These are phyloP conservation scores for Pisolithus thermaeus DNA, from an alignment of 1,284 basidiomycete genomes.

Conservation along the genomic window DNA sequence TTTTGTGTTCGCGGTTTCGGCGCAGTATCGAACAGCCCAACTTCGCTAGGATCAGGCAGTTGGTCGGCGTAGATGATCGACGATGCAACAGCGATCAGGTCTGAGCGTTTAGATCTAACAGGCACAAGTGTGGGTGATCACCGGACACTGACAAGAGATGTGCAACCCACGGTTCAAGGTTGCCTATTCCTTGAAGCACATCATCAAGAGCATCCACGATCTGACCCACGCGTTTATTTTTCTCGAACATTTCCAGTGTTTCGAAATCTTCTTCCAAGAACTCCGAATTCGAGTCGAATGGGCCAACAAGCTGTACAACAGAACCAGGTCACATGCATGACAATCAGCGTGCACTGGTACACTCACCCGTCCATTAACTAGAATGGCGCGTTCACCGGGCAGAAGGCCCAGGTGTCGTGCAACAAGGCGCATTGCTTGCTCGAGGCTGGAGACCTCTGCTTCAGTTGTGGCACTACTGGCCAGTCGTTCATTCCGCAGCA, in stretches of 20 bases:
- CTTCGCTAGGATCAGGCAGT: constrained; percentile 64
- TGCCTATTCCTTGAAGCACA: constrained; percentile 38
- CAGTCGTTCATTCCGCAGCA: constrained; percentile 33
- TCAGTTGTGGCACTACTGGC: constrained; percentile 31
- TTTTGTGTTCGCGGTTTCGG: constrained; percentile 49
- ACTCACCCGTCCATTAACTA: constrained; percentile 80
- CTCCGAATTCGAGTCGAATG: constrained; percentile 41
- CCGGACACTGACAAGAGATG: neutral
- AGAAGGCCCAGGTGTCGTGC: constrained; percentile 48
- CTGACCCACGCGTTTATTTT: constrained; percentile 61
- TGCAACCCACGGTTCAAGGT: constrained; percentile 41
- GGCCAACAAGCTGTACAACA: constrained; percentile 55
- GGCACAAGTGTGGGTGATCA: neutral
- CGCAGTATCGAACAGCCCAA: constrained; percentile 64
- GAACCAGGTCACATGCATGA: constrained; percentile 2
- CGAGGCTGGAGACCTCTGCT: constrained; percentile 9
- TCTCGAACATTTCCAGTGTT: constrained; percentile 66
- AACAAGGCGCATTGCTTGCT: constrained; percentile 40
- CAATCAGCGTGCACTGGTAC: neutral
- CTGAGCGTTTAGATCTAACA: constrained; percentile 46
- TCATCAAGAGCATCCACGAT: constrained; percentile 59
- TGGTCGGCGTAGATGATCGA: constrained; percentile 68
- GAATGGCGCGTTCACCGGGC: constrained; percentile 54
- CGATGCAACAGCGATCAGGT: constrained; percentile 58
- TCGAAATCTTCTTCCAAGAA: constrained; percentile 67